phyloP scores from a whole-genome alignment of 352 stramenopile genomes.

The Plasmopara viticola region DNA sequence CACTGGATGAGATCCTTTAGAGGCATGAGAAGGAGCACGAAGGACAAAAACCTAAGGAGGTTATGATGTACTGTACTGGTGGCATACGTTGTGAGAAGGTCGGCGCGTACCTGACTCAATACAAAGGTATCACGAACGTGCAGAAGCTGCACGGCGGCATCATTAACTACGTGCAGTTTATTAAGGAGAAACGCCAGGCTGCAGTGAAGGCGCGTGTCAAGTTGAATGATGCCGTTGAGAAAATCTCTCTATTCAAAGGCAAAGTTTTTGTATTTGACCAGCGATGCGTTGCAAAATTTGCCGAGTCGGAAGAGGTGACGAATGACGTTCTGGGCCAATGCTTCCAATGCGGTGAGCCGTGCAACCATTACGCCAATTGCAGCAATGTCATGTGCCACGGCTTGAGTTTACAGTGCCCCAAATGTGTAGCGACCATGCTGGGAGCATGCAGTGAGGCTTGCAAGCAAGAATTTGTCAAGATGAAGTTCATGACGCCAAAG shows the following conservation, averaged over 20 bases:
- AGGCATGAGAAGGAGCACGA: conserved; percentile 27
- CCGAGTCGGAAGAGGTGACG: conserved; percentile 43
- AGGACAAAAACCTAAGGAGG: conserved; percentile 32
- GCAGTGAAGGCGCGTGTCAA: conserved; percentile 3
- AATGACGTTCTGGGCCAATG: conserved; percentile 54
- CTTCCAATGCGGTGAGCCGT: conserved; percentile 52
- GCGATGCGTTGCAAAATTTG: conserved; percentile 42
- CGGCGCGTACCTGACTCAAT: conserved; percentile 52
- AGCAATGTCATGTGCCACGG: conserved; percentile 55
- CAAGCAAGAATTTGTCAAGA: conserved; percentile 46
- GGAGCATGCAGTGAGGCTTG: conserved; percentile 49
- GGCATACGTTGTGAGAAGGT: conserved; percentile 64
- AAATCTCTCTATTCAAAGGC: conserved; percentile 32
- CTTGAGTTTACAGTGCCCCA: conserved; percentile 50
- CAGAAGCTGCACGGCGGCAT: conserved; percentile 55
- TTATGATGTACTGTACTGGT: conserved; percentile 69
- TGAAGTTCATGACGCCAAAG: conserved; percentile 43
- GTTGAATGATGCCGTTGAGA: conserved; percentile 7
- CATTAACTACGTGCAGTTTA: conserved; percentile 50
- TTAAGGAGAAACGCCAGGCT: conserved; percentile 30
- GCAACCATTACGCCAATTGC: conserved; percentile 45
- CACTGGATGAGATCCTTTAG: conserved; percentile 41
- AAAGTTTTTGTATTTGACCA: conserved; percentile 82
- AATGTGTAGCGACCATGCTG: conserved; percentile 29
- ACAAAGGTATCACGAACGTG: conserved; percentile 47